phyloP scores from a whole-genome alignment of 1,139 yeast genomes.

The Geotrichum armillariae region DNA sequence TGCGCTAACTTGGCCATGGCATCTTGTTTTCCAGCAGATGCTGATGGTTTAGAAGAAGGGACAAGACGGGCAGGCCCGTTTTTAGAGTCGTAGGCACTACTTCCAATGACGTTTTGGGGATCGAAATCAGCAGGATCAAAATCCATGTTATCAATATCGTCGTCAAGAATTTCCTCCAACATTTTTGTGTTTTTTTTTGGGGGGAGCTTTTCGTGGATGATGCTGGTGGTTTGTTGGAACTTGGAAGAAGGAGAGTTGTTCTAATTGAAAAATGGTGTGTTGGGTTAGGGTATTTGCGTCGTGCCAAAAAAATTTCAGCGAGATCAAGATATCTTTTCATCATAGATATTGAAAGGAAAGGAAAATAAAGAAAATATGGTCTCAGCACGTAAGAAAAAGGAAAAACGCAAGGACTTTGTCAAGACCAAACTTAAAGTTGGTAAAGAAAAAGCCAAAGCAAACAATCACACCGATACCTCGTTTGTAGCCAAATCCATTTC shows the following conservation, averaged over 20 bases:
- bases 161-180: conserved; percentile 73
- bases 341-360: not conserved
- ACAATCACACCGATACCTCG: conserved; percentile 81
- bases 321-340: not conserved
- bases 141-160: conserved; percentile 88
- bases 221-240: not conserved
- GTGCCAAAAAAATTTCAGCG: not conserved
- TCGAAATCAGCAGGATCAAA: conserved; percentile 92
- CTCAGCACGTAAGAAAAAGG: conserved; percentile 53
- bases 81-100: conserved; percentile 26
- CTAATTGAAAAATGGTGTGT: no score
- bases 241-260: no score
- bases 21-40: no score
- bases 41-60: conserved; percentile 18
- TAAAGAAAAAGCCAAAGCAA: conserved; percentile 67
- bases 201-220: no score
- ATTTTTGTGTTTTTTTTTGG: no score
- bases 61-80: conserved; percentile 25
- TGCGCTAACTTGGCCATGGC: no score
- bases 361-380: conserved; percentile 27
- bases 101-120: conserved; percentile 48
- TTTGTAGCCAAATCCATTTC: conserved; percentile 61
- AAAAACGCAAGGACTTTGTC: conserved; percentile 70
- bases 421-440: conserved; percentile 82
- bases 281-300: no score